Evolutionary conservation across 495 filamentous ascomycete species (phyloP).

Genomic region (Endocarpon pusillum): DNA sequence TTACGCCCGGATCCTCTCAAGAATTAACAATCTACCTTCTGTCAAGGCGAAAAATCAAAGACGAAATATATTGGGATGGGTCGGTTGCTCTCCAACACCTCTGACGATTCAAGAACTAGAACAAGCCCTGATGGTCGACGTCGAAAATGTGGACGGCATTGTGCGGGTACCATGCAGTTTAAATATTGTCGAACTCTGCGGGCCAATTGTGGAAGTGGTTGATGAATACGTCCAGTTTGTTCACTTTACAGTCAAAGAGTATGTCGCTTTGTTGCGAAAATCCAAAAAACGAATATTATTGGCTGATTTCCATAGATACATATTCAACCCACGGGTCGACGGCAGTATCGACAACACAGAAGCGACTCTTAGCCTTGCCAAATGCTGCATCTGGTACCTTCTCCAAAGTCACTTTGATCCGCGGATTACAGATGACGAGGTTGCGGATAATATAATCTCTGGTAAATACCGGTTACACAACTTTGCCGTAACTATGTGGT

Average conservation of each 20-base stretch:
- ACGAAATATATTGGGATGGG: slow-evolving; percentile 14
- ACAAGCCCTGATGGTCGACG: slow-evolving; percentile 11
- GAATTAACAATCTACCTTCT: slow-evolving; percentile 6
- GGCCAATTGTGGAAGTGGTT: slow-evolving; percentile 13
- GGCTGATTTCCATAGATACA: slow-evolving; percentile 8
- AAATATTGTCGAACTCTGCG: slow-evolving; percentile 5
- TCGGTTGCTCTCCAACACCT: slow-evolving; percentile 10
- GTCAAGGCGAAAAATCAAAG: slow-evolving; percentile 7
- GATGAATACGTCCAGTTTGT: slow-evolving; percentile 16
- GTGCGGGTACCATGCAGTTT: slow-evolving; percentile 6
- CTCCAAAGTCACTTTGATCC: slow-evolving; percentile 7
- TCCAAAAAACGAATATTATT: slow-evolving; percentile 1
- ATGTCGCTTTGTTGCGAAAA: slow-evolving; percentile 3
- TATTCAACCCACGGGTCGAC: slow-evolving; percentile 8
- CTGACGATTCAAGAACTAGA: slow-evolving; percentile 14
- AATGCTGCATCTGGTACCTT: slow-evolving; percentile 9
- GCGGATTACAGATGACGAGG: slow-evolving; percentile 2
- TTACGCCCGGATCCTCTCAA: slow-evolving; percentile 8
- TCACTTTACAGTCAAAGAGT: slow-evolving; percentile 19
- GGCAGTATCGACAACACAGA: slow-evolving; percentile 4
- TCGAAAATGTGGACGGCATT: slow-evolving; percentile 5
- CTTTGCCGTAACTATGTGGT: slow-evolving; percentile 7
- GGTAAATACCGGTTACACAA: slow-evolving; percentile 9
- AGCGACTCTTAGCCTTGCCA: slow-evolving; percentile 8
- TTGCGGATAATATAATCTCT: slow-evolving; percentile 5